Evolutionary conservation across 2,329 filamentous ascomycete species (phyloP).

Genomic region (Ciborinia camelliae): DNA sequence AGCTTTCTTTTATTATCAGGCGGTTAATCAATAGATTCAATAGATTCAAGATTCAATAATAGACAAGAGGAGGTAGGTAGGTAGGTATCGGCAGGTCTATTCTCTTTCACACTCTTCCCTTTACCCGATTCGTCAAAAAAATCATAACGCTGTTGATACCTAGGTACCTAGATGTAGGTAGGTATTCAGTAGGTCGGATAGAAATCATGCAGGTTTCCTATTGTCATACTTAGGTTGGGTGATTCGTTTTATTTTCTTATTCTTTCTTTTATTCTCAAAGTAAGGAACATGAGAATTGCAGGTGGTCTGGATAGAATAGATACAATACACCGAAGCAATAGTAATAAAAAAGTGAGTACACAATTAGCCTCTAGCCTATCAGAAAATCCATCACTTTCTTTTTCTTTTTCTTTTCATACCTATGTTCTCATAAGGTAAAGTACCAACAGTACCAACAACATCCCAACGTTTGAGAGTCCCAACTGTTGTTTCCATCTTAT

Average conservation of each 20-base stretch:
- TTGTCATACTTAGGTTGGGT: not conserved
- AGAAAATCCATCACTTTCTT: not conserved
- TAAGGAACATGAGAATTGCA: no score
- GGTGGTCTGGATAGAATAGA: no score
- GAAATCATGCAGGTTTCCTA: not conserved
- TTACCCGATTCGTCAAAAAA: not conserved
- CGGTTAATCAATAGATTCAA: no score
- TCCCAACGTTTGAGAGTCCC: not conserved
- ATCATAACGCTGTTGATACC: no score
- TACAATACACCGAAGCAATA: no score
- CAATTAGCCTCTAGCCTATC: not conserved
- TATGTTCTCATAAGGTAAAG: not conserved
- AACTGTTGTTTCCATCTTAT: constrained; percentile 39
- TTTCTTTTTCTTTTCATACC: no score
- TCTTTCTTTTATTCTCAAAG: not conserved
- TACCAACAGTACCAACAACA: not conserved
- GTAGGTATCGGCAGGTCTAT: no score
- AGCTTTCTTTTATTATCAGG: not conserved
- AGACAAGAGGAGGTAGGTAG: no score
- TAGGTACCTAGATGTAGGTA: no score
- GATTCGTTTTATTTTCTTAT: not conserved
- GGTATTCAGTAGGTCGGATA: no score
- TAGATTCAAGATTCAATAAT: no score
- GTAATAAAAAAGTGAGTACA: not conserved
- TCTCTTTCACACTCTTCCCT: no score